Evolutionary conservation across 192 early-diverging fungal genomes (phyloP), one percentile per base, ranked within the genome.

Genomic region (Chytriomyces sp.): DNA sequence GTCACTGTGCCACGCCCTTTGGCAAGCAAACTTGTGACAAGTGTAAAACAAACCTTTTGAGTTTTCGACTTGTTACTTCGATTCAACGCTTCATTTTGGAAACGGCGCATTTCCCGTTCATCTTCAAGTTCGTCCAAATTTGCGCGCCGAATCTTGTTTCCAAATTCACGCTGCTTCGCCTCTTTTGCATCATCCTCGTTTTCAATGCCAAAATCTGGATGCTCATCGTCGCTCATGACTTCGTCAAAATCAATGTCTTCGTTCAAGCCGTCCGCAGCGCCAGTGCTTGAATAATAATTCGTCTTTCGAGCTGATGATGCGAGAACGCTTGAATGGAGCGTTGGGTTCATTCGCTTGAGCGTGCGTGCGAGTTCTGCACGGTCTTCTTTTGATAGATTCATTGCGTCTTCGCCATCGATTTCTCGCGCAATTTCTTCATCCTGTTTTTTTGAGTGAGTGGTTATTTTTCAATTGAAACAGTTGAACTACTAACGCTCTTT

Each of bases 181-280:
- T 88, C 86, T 64, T 83, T 83, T 11, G 78, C 80, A 24, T 85
- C 84, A 45, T 88, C 86, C 67, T 84, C 80, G 76, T 88, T 83
- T 45, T 85, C 84, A 53, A 88, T 82, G 4, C 86, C 86, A 48
- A 88, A 82, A 28, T 77, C 76, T 13, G 84, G 59, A 50, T 86
- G 80, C 61, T 88, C 86, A 64, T 88, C 86, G 67, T 88, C 86
- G 10, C 76, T 67, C 61, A 84, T 82, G 44, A 77, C 79, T 60
- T 82, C 83, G 44, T 84, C 83, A 76, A 77, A 84, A 61, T 84
- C 86, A 60, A 86, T 59, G 26, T 81, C 84, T 35, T 78, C 82
- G 35, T 79, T 79, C 11, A 77, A 60, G 24, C 81, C 82, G 61
- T 83, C 75, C 3, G 43, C 23, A 16, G 64, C 11, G 18, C 28